Percentiles rank a stretch among this genome's conserved stretches.
Conservation (phyloP, 805 yeast genomes). For the Groenewaldozyma salmanticensis region DNA sequence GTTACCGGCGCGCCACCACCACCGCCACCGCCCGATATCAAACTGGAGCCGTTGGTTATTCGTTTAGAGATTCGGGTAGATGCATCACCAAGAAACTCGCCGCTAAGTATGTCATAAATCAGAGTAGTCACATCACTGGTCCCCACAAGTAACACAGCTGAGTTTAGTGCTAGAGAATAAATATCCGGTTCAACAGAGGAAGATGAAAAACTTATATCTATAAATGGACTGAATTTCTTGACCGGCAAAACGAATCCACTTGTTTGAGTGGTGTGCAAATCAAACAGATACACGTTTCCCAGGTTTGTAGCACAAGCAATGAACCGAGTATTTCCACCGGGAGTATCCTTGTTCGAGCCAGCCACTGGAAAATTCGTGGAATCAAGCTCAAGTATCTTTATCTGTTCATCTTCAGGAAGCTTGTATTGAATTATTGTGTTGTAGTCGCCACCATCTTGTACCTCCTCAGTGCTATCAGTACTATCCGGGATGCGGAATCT, state of each 20-base stretch:
- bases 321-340: conserved; percentile 14
- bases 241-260: background rate
- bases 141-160: conserved; percentile 22
- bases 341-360: conserved; percentile 10
- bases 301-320: conserved; percentile 16
- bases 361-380: conserved; percentile 12
- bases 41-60: too few relatives aligned
- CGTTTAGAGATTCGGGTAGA: background rate
- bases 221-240: background rate
- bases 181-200: too few relatives aligned
- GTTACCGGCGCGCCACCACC: conserved; percentile 17
- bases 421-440: background rate
- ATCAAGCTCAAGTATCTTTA: conserved; percentile 15
- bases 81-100: conserved; percentile 13
- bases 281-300: conserved; percentile 11
- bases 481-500: conserved; percentile 7
- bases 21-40: conserved; percentile 1
- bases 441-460: background rate
- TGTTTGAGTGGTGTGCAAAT: background rate
- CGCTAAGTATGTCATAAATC: conserved; percentile 22
- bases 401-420: background rate
- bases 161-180: conserved; percentile 19
- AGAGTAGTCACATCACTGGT: conserved; percentile 21
- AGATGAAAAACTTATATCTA: background rate
- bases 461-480: conserved; percentile 1